Percentiles rank a stretch among this genome's conserved stretches.
phyloP scores from a whole-genome alignment of 306 rosid genomes.

The Fragaria vesca region DNA sequence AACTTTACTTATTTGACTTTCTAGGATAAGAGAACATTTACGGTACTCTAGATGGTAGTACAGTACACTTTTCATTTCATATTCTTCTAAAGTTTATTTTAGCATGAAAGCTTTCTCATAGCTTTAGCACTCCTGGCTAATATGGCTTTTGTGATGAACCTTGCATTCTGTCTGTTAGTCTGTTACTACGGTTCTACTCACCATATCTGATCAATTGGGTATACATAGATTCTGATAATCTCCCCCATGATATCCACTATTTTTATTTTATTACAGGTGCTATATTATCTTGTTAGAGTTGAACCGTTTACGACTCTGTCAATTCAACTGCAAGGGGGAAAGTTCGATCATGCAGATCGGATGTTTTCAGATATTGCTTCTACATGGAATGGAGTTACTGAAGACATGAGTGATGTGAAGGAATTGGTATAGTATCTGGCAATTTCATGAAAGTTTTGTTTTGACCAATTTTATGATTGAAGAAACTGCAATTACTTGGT shows the following conservation, averaged over 20 bases:
- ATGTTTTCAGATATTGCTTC: constrained; percentile 90
- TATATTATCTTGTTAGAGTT: constrained; percentile 89
- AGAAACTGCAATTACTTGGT: constrained; percentile 19
- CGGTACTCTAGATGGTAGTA: background rate
- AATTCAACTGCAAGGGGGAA: constrained; percentile 96
- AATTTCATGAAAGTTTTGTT: constrained; percentile 14
- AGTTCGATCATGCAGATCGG: constrained; percentile 98
- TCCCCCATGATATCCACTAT: constrained; percentile 3
- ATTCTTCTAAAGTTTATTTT: background rate
- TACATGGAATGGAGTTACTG: constrained; percentile 96
- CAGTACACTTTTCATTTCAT: background rate
- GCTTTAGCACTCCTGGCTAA: background rate
- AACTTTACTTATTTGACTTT: background rate
- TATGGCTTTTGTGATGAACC: background rate
- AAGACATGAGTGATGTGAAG: constrained; percentile 98
- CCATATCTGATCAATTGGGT: background rate
- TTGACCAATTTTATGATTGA: constrained; percentile 5
- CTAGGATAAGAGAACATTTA: background rate
- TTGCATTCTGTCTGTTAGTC: background rate
- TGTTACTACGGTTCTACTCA: background rate
- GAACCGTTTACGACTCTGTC: constrained; percentile 97
- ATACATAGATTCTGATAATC: background rate
- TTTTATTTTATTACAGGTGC: constrained; percentile 59
- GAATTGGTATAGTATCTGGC: constrained; percentile 69
- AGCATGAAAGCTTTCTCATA: background rate